These are phyloP conservation scores for Termitomyces sp. DNA, from an alignment of 768 basidiomycete species.

Conservation along the genomic window DNA sequence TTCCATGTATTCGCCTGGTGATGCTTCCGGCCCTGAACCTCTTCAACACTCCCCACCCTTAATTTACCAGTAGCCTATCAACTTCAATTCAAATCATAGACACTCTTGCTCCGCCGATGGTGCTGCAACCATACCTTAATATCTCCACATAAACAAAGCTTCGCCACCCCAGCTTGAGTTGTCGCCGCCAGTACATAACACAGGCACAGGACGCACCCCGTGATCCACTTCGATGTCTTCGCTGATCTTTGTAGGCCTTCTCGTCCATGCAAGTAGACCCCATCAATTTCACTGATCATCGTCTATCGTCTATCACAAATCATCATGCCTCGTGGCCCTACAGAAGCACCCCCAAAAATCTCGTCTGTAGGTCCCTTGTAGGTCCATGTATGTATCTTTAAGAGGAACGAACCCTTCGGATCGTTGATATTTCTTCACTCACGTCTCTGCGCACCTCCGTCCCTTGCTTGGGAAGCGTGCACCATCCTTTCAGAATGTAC, in stretches of 20 bases:
- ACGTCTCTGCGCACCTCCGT: no score
- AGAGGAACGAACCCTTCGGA: background rate
- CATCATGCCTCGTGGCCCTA: slow-evolving; percentile 1
- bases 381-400: background rate
- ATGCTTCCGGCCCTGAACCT: background rate
- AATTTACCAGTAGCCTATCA: background rate
- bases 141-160: background rate
- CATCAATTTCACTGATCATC: slow-evolving; percentile 1
- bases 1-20: background rate
- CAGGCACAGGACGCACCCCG: background rate
- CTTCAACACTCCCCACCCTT: background rate
- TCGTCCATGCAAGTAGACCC: background rate
- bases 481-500: background rate
- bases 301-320: background rate
- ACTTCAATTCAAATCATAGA: background rate
- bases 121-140: background rate
- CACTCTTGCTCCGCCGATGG: background rate
- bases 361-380: background rate
- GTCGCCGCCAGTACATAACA: background rate
- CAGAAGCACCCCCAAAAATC: background rate
- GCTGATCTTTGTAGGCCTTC: background rate
- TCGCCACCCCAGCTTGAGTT: background rate
- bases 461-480: background rate
- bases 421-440: no score
- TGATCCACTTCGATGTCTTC: slow-evolving; percentile 4